Base-by-base conservation (phyloP, 1,284 basidiomycete species). In the Pseudozyma sp. region DNA sequence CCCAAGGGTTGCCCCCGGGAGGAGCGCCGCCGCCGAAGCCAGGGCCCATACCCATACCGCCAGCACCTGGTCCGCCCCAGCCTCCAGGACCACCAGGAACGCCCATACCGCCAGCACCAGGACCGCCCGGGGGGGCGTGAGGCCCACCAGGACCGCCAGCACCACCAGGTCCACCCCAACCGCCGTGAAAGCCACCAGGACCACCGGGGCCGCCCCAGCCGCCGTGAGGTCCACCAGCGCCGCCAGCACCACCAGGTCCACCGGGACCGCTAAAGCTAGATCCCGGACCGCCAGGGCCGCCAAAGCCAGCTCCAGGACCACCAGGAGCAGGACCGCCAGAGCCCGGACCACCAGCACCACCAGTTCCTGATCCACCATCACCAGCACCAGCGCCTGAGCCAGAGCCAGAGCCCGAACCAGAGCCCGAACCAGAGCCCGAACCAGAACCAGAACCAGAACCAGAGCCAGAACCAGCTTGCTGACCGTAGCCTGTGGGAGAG, bases 231-330 rank as follows among this genome's bases (percentile, higher is more conserved):
- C 25, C 25, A 31, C 25, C 25, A 31, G 25, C 3, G 6, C 3
- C 25, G 6, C 59, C 40, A 44, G 58, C 47, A 34, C 52, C 51
- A 60, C 40, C 45, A 48, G 25, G 35, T 19, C 52, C 51, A 60
- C 40, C 45, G 42, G 25, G 35, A 31, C 52, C 58, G 42, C 40
- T 39, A 54, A 52, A 34, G 16, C 58, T 52, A 49, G 16, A 31
- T n/a, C 45, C 50, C 38, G 42, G 13, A 25, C 42, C 49, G 10
- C 49, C 47, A 40, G 45, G 12, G 25, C 44, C 45, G 12, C n/a
- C 38, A 6, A 18, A 49, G 31, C 10, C 39, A 36, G 8, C 34
- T 31, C 43, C 45, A 35, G n/a, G n/a, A 18, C 18, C 52, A 21
- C 52, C 47, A 38, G 44, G n/a, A n/a, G n/a, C 45, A 35, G n/a